phyloP scores from a whole-genome alignment of 2,329 filamentous ascomycete species.

The Ophioceras dolichostomum region DNA sequence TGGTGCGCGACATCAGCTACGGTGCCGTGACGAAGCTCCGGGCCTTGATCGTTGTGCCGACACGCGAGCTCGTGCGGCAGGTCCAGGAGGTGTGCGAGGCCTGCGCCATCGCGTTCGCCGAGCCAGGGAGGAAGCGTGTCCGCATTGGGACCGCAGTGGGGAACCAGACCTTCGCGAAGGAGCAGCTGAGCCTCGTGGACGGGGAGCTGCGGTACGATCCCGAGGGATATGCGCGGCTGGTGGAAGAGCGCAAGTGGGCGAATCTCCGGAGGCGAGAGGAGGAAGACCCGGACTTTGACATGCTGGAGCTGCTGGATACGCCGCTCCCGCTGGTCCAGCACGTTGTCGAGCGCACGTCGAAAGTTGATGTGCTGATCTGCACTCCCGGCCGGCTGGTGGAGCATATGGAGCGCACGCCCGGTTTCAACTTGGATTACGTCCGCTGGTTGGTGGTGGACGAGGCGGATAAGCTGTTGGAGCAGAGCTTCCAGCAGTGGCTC shows the following conservation, averaged over 20 bases:
- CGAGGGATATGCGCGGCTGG: conserved; percentile 34
- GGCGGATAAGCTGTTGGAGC: conserved; percentile 80
- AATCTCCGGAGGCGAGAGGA: conserved; percentile 17
- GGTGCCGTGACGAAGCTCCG: conserved; percentile 54
- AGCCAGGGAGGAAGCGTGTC: conserved; percentile 46
- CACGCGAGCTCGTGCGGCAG: conserved; percentile 79
- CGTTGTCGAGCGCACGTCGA: conserved; percentile 53
- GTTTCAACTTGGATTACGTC: conserved; percentile 66
- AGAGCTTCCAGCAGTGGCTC: conserved; percentile 89
- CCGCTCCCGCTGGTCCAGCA: conserved; percentile 39
- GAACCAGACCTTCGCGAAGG: conserved; percentile 59
- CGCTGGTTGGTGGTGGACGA: conserved; percentile 90
- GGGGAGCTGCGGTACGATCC: conserved; percentile 51
- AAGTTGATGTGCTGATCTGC: conserved; percentile 79
- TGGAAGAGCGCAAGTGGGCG: conserved; percentile 15
- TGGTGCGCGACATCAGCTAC: conserved; percentile 63
- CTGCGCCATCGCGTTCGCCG: conserved; percentile 52
- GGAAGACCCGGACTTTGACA: conserved; percentile 15
- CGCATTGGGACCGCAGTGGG: conserved; percentile 76
- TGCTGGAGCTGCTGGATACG: conserved; percentile 20
- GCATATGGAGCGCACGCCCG: conserved; percentile 72
- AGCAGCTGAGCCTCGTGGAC: conserved; percentile 37
- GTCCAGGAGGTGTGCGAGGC: conserved; percentile 67
- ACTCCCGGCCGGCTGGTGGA: conserved; percentile 89
- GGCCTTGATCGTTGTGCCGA: conserved; percentile 79